Conservation (phyloP, 768 basidiomycete genomes). For the Phanerodontia chrysosporium region DNA sequence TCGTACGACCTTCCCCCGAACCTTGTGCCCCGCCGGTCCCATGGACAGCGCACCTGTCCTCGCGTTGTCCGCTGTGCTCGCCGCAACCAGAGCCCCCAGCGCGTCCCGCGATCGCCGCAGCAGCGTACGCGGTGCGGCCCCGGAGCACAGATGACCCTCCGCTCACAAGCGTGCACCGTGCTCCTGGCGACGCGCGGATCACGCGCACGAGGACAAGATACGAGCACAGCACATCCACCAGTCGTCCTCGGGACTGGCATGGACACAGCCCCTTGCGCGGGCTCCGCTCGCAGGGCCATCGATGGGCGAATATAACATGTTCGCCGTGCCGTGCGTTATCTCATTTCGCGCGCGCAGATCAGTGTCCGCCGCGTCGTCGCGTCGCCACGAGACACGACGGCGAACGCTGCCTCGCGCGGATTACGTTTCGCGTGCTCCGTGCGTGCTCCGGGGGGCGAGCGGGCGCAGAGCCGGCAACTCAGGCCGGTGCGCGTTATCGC, state of each 20-base stretch:
- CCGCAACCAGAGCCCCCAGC: too few relatives aligned
- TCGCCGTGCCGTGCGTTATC: not conserved
- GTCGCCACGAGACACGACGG: not conserved
- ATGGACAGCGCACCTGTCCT: too few relatives aligned
- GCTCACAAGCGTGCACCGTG: too few relatives aligned
- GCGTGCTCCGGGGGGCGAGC: not conserved
- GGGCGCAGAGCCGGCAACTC: not conserved
- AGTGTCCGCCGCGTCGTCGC: not conserved
- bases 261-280: not conserved
- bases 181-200: too few relatives aligned
- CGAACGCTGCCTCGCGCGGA: not conserved
- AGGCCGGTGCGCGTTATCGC: not conserved
- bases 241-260: too few relatives aligned
- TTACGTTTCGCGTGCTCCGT: not conserved
- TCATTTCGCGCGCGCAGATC: not conserved
- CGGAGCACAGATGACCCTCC: not conserved
- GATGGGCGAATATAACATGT: not conserved
- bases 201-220: too few relatives aligned
- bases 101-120: too few relatives aligned
- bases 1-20: not conserved
- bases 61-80: too few relatives aligned
- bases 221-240: too few relatives aligned
- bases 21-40: not conserved
- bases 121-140: too few relatives aligned
- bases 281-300: not conserved